Base-by-base conservation (phyloP, 345 rosid species). In the Melaleuca alternifolia region DNA sequence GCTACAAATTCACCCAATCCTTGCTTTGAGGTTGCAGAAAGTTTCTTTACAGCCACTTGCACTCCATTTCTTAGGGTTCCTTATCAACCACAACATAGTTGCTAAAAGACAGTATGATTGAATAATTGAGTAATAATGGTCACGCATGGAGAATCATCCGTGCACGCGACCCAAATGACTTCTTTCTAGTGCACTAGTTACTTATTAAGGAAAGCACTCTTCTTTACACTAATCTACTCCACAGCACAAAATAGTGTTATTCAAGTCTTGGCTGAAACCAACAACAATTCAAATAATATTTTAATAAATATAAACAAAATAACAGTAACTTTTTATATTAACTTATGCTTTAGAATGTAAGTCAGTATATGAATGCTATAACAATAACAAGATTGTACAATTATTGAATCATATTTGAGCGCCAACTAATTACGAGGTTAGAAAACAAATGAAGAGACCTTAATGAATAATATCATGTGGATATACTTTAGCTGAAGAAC, bases 1-100 rank as follows among this genome's bases (percentile, higher is more conserved):
- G 94, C 92, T 86, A 95, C 88, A 90, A 97, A 97, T 91, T 97
- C 99, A 9, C 91, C 90, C 83, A 89, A 90, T 23, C 98, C 98
- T 88, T 96, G 98, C 91, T 90, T 95, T 53, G 98, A 96, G 86
- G 92, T 92, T 26, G 93, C 91, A 54, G 98, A 88, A 71, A 96
- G 96, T 52, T 92, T 88, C 92, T 96, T 96, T 81, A 96, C 92
- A 44, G 98, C 98, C 88, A 96, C 93, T 92, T 92, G 89, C 51
- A 86, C 88, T 54, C 96, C 95, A 92, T 88, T 89, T 91, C 84
- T 92, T 48, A 96, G 91, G 46, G 88, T 90, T 59, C 98, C 98
- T 98, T 96, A 75, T 46, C 84, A 85, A 82, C 54, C 83, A 44
- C 44, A 76, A 52, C 61, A 84, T 44, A 71, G 84, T 83, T 84